Conservation (phyloP, 75 land plant species). For the Cryptomeria japonica region DNA sequence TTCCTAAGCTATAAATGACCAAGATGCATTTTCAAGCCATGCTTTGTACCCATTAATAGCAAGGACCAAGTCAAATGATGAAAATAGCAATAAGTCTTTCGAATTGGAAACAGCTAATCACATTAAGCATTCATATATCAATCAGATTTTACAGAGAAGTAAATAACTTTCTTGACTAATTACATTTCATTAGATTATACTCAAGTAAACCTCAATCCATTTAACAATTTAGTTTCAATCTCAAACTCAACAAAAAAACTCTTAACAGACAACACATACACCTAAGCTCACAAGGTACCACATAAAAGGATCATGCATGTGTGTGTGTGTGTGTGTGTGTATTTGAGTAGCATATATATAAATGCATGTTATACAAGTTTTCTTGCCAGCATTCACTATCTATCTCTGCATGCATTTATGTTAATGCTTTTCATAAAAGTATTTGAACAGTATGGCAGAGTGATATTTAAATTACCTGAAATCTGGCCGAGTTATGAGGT, state of each 20-base stretch:
- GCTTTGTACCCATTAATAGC: not conserved
- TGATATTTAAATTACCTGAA: slow-evolving; percentile 55
- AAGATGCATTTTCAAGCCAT: not conserved
- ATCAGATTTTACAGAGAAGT: not conserved
- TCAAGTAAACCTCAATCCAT: not conserved
- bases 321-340: no score
- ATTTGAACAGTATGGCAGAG: not conserved
- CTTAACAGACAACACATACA: not conserved
- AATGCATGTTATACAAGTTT: not conserved
- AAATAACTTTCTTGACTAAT: not conserved
- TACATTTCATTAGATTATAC: not conserved
- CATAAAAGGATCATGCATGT: not conserved
- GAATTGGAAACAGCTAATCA: not conserved
- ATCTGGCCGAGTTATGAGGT: slow-evolving; percentile 67
- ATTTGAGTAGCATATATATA: no score
- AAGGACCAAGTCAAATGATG: not conserved
- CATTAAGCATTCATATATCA: not conserved
- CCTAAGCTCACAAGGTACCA: not conserved
- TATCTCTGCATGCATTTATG: not conserved
- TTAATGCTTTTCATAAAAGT: not conserved
- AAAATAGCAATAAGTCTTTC: not conserved
- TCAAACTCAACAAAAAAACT: not conserved
- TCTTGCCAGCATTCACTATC: not conserved
- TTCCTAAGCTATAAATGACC: not conserved
- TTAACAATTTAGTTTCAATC: not conserved